These are phyloP conservation scores for Boehmeria nivea DNA, from an alignment of 306 rosid species.

Conservation along the genomic window DNA sequence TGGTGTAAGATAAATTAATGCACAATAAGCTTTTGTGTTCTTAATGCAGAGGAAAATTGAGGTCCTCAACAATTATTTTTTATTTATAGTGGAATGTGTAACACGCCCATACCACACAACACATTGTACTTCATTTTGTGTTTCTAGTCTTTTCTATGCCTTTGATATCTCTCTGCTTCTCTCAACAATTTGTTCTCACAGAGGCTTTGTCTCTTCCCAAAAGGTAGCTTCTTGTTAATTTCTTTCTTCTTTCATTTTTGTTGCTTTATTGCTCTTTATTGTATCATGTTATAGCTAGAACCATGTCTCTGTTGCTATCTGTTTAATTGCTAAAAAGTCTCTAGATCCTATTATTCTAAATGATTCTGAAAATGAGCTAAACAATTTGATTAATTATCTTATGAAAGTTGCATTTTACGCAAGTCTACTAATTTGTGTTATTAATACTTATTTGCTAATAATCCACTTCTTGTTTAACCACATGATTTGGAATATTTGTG, in stretches of 20 bases:
- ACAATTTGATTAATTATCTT: no score
- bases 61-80: not conserved
- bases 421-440: no score
- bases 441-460: no score
- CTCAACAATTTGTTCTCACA: slow-evolving; percentile 6
- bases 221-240: slow-evolving; percentile 4
- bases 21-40: not conserved
- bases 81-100: not conserved
- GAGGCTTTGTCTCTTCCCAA: slow-evolving; percentile 15
- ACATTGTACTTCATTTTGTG: not conserved
- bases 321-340: no score
- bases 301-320: no score
- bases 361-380: no score
- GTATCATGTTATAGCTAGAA: no score
- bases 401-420: no score
- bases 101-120: not conserved
- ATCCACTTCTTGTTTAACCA: no score
- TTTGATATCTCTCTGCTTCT: not conserved
- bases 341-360: no score
- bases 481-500: no score
- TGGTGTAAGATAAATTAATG: not conserved
- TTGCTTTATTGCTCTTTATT: no score
- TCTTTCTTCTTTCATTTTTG: slow-evolving; percentile 3
- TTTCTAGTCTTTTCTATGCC: slow-evolving; percentile 5
- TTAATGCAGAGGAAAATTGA: not conserved